Evolutionary conservation across 2,329 filamentous ascomycete species (phyloP).

Genomic region (Ophiostoma tasmaniense): DNA sequence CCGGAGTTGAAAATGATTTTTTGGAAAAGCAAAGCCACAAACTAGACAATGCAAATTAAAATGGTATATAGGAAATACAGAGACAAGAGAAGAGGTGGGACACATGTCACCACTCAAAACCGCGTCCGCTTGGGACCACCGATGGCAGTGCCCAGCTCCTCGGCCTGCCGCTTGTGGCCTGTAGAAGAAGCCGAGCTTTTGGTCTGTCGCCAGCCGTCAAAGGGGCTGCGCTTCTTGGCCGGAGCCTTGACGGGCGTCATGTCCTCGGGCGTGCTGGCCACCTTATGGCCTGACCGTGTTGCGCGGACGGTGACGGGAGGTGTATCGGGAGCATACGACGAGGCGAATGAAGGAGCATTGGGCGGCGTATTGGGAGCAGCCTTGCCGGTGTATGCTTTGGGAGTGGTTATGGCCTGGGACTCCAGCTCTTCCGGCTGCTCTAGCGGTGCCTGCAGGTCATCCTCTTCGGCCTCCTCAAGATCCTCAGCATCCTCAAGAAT

Average conservation of each 20-base stretch:
- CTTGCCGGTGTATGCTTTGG: conserved; percentile 23
- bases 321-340: conserved; percentile 46
- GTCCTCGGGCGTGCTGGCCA: background rate
- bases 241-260: conserved; percentile 34
- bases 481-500: conserved; percentile 23
- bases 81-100: background rate
- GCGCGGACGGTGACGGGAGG: conserved; percentile 55
- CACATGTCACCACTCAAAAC: background rate
- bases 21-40: background rate
- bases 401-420: conserved; percentile 25
- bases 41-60: conserved; percentile 9
- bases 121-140: conserved; percentile 34
- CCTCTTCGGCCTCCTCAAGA: conserved; percentile 37
- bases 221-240: conserved; percentile 42
- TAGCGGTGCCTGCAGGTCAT: conserved; percentile 35
- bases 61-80: conserved; percentile 9
- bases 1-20: conserved; percentile 5
- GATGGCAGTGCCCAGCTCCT: conserved; percentile 26
- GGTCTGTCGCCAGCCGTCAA: conserved; percentile 60
- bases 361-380: conserved; percentile 40
- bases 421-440: conserved; percentile 34
- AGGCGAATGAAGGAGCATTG: conserved; percentile 46
- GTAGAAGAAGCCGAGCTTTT: conserved; percentile 39
- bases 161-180: conserved; percentile 38
- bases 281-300: conserved; percentile 45